Conservation (phyloP, 805 yeast genomes). For the Nakazawaea wyomingensis region DNA sequence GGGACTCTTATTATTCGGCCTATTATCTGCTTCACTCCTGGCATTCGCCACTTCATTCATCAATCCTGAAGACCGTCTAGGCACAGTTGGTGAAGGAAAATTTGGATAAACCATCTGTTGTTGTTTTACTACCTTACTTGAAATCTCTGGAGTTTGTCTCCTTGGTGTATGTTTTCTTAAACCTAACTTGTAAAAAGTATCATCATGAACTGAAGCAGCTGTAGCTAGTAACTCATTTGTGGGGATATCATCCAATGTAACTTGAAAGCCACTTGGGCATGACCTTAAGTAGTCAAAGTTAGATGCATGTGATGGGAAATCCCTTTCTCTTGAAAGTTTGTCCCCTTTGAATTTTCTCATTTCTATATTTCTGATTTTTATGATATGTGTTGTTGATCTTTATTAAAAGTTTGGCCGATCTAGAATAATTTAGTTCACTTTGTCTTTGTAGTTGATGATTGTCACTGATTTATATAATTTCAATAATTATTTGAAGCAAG, state of each 20-base stretch:
- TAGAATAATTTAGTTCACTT: neutral
- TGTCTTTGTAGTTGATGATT: neutral
- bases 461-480: neutral
- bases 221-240: conserved; percentile 11
- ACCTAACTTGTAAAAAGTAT: conserved; percentile 8
- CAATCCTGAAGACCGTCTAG: neutral
- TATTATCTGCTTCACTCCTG: neutral
- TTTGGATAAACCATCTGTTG: neutral
- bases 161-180: conserved; percentile 9
- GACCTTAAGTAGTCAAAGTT: conserved; percentile 3
- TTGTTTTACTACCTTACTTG: neutral
- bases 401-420: neutral
- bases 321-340: conserved; percentile 17
- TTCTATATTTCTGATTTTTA: too few relatives aligned
- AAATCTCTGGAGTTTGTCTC: neutral
- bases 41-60: neutral
- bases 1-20: neutral
- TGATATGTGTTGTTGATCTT: too few relatives aligned
- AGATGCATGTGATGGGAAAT: conserved; percentile 15
- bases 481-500: neutral
- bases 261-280: neutral
- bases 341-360: conserved; percentile 24
- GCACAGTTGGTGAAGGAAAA: neutral
- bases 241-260: conserved; percentile 9
- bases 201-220: conserved; percentile 8